Base-by-base conservation (phyloP, 2,329 filamentous ascomycete species). In the Harringtonia lauricola region DNA sequence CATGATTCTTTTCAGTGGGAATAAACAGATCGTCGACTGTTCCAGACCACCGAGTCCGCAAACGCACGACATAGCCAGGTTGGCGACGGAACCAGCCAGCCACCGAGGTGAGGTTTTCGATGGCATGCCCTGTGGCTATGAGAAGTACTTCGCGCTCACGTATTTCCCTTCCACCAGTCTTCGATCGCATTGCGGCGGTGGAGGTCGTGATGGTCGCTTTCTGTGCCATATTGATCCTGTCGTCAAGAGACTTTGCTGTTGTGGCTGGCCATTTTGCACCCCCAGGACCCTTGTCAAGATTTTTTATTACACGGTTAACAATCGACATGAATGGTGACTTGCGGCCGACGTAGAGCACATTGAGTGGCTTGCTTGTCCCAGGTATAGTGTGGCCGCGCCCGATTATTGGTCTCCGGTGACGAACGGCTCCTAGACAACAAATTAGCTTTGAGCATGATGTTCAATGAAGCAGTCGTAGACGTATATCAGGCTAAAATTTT, bases 251-350 rank as follows among this genome's bases (percentile, higher is more conserved):
- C 33, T 66, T 53, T 36, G 66, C 62, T 50, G 66, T 67, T 34
- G 64, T 65, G 4, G 57, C 55, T 21, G 74, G 68, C 42, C 73
- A 72, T 2, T 72, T 58, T 13, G 59, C 56, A 15, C 61, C 58
- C 19, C 60, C 62, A 13, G 70, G 64, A 4, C 72, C 68, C 31
- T 71, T 66, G 36, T 74, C 65, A 4, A 88, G 74, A 2, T 79
- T 70, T 47, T 76, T 76, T 47, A 76, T 74, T 14, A 80, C 72
- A 41, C 82, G 79, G 53, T 77, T 78, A 13, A 85, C 70, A 5
- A 76, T 68, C 12, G 81, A 74, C 60, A 86, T 74, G 65, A 86
- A 84, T 8, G 80, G 78, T 0, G 81, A 79, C 31, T 67, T 67
- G 34, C 73, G 62, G 31, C 76, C 78, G 45, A 88, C 67, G 64